phyloP scores from a whole-genome alignment of 108 stramenopile species.

The Nitzschia sp. region DNA sequence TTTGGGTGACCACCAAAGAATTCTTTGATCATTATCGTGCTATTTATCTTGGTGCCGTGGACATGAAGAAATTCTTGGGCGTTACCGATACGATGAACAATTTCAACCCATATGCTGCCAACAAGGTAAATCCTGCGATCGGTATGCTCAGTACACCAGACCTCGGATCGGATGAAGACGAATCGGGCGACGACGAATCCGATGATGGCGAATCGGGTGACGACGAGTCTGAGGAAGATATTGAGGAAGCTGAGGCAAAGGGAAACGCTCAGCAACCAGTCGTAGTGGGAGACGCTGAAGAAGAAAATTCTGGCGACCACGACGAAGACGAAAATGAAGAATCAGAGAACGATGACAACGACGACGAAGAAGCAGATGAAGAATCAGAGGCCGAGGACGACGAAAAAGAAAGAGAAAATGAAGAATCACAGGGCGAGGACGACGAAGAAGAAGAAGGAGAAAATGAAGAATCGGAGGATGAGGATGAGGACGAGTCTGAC shows the following conservation, averaged over 20 bases:
- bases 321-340: neutral
- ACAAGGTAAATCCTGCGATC: neutral
- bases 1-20: constrained; percentile 32
- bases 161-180: too few species aligned
- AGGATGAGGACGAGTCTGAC: neutral
- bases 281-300: neutral
- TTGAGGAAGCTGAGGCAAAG: too few species aligned
- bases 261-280: too few species aligned
- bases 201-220: too few species aligned
- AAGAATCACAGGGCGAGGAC: neutral
- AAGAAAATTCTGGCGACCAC: neutral
- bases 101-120: neutral
- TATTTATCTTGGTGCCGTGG: constrained; percentile 15
- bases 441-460: neutral
- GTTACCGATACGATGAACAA: neutral
- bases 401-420: neutral
- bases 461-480: neutral
- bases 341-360: neutral
- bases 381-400: neutral
- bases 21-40: constrained; percentile 25
- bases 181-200: too few species aligned
- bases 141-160: neutral
- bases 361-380: neutral
- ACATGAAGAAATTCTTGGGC: constrained; percentile 26
- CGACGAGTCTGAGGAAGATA: too few species aligned